Evolutionary conservation across 441 rosid genomes (phyloP).

Genomic region (Corymbia citriodora): DNA sequence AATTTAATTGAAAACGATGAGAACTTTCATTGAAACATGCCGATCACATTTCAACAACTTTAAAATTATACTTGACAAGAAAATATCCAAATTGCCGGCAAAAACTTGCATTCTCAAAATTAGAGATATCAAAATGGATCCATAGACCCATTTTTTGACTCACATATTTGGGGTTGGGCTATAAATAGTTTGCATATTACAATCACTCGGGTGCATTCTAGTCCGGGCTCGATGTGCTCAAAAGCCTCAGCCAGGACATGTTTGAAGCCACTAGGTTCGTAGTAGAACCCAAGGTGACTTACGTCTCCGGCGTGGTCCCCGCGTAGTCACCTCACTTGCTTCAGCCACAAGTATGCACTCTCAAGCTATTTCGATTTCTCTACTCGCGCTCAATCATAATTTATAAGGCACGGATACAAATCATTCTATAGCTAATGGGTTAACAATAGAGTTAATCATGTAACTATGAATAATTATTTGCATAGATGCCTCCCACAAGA

Average conservation of each 20-base stretch:
- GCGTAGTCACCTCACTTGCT: slow-evolving; percentile 35
- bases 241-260: background rate
- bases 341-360: slow-evolving; percentile 53
- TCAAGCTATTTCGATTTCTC: background rate
- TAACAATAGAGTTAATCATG: background rate
- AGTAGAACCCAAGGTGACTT: background rate
- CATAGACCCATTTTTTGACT: background rate
- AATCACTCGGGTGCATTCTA: background rate
- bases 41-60: background rate
- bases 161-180: background rate
- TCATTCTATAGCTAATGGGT: background rate
- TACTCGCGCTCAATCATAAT: background rate
- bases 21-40: background rate
- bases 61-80: background rate
- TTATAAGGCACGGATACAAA: background rate
- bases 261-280: background rate
- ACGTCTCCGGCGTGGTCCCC: background rate
- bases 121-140: background rate
- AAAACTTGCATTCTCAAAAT: too few relatives aligned
- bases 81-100: too few relatives aligned
- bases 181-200: background rate
- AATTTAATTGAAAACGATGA: background rate
- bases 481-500: background rate
- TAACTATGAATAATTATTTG: background rate
- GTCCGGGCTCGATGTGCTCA: background rate